Base-by-base conservation (phyloP, 805 yeast species). In the Starmerella riodocensis region DNA sequence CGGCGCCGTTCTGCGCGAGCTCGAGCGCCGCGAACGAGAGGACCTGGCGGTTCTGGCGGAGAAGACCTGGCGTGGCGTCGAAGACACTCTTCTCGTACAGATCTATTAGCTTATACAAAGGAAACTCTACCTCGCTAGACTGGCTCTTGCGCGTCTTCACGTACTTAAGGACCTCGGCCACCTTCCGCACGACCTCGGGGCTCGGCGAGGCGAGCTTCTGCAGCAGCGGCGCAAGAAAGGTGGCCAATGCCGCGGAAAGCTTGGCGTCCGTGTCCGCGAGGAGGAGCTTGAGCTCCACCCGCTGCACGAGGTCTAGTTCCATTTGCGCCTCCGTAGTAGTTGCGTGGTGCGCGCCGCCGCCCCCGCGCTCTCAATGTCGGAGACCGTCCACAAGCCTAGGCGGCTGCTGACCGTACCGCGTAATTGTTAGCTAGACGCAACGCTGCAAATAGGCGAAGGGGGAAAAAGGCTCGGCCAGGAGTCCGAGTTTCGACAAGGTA, bases 151-250 rank as follows among this genome's bases (percentile, higher is more conserved):
- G 24, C 22, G 32, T 74, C 37, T 79, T 66, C 12, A 83, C 52
- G 53, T 81, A 76, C 43, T 75, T 75, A 28, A 84, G 65, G 9
- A 78, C 70, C 46, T 74, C 73, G 24, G 78, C 63, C 2, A 86
- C 76, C 28, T 78, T 76, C 21, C 69, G 62, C 45, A 91, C 68
- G 1, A 81, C 94, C 13, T 70, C 61, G 0, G 65, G 61, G 55
- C 79, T 71, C 3, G 76, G 70, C 13, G 95, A 84, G 2, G 78
- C 71, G 37, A 86, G 65, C 55, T 88, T 88, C 45, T 86, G 62
- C 26, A 88, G 60, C 21, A 88, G 54, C 1, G 98, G 95, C 1
- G 83, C 68, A 31, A 88, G 64, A 53, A 78, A 88, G 1, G 71
- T 58, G 9, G 66, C 65, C 29, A 91, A 55, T 4, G 76, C 60